A percentile compares a stretch with the other conserved stretches of the same genome.
Conservation (phyloP, 768 basidiomycete species). For the Dentipellis sp. region DNA sequence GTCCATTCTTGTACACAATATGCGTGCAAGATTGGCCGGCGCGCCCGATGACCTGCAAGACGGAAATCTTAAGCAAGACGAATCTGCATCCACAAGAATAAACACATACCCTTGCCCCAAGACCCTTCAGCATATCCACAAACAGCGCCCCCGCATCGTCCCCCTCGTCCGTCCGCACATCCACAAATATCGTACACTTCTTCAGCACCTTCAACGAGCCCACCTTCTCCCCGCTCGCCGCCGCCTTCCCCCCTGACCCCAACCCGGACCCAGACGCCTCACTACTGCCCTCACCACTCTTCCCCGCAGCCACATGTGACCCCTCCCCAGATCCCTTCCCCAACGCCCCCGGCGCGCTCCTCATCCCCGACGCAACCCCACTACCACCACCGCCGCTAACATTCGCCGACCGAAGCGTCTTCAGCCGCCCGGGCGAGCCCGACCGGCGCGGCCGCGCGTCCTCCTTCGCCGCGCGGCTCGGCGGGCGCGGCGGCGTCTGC, state of each 20-base stretch:
- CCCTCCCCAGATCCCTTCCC: slow-evolving; percentile 17
- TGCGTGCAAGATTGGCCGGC: slow-evolving; percentile 73
- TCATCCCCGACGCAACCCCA: slow-evolving; percentile 14
- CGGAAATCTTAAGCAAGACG: neutral
- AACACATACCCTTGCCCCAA: slow-evolving; percentile 69
- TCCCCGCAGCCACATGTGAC: slow-evolving; percentile 15
- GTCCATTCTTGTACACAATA: slow-evolving; percentile 79
- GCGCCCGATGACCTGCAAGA: slow-evolving; percentile 45
- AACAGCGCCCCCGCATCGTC: slow-evolving; percentile 78
- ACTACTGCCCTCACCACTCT: slow-evolving; percentile 22
- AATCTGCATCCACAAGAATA: neutral
- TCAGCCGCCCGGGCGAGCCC: slow-evolving; percentile 4
- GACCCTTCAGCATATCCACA: slow-evolving; percentile 67
- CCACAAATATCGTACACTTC: slow-evolving; percentile 76
- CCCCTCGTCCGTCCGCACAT: slow-evolving; percentile 65
- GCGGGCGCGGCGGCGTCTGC: slow-evolving; percentile 22
- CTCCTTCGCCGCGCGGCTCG: slow-evolving; percentile 13
- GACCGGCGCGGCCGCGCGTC: slow-evolving; percentile 10
- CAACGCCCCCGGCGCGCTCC: slow-evolving; percentile 26
- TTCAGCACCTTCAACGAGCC: slow-evolving; percentile 46
- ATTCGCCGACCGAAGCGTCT: slow-evolving; percentile 7
- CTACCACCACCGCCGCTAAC: neutral
- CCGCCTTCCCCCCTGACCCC: neutral
- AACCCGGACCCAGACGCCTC: slow-evolving; percentile 8
- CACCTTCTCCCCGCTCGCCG: slow-evolving; percentile 5